Base-by-base conservation (phyloP, 805 yeast species). In the Barnettozyma siamensis region DNA sequence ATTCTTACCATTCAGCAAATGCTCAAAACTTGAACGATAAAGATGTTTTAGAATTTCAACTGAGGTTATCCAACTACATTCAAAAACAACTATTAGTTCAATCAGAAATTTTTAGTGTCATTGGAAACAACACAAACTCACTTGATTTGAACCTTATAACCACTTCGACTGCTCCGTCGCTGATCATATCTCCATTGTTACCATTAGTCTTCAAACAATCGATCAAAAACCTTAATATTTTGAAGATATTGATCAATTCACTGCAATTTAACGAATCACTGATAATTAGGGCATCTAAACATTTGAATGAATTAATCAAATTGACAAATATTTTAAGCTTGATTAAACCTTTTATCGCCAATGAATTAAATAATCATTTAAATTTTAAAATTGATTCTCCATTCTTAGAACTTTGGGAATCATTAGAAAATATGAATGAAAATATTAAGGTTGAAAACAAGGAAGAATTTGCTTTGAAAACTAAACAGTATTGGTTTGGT, bases 31-130 rank as follows among this genome's bases (percentile, higher is more conserved):
- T n/a, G 2, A 7, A 18, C 15, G n/a, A 7, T 24, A 35, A 49
- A 41, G 54, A 64, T 35, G 68, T 57, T 13, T 42, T 42, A 26
- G 76, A 72, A 46, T 57, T 60, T 41, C 70, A 68, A 36, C 47
- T 68, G 33, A 69, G 69, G 44, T 50, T 70, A 15, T 55, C 63
- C 16, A 51, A 75, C 36, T 43, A 71, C 9, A 50, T 66, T 12
- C 69, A 66, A 48, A 67, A 41, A 28, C 42, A 35, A 30, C 30
- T 54, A 19, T 41, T 45, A 3, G 7, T 33, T 7, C 50, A 48
- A 43, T 45, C 40, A 16, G 37, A 26, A 40, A 40, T 41, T 10
- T 41, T 57, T 3, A 31, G 16, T 7, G 16, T 23, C 4, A 35
- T 49, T 15, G 43, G 43, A 31, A 54, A 53, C 38, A 15, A 41